Evolutionary conservation across 2,329 filamentous ascomycete species (phyloP), one percentile per base, ranked within the genome.

Genomic region (Penicillium sp.): DNA sequence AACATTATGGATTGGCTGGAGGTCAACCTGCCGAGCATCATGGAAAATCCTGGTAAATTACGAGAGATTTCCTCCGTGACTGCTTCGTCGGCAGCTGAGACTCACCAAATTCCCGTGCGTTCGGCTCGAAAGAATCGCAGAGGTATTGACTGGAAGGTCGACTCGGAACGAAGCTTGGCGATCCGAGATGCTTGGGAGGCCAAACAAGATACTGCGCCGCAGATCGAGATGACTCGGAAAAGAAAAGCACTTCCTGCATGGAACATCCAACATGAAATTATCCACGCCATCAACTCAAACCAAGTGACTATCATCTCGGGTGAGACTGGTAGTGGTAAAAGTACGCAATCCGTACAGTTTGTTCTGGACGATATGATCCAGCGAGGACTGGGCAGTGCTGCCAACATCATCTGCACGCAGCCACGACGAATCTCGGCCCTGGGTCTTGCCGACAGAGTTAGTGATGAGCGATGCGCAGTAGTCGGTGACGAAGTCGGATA

Each of bases 271-370:
- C 87, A 93, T 21, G 80, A 83, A 1, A 90, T 99, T 31, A 85
- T 97, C 10, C 74, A 84, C 21, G 89, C 90, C 0, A 90, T 99
- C 49, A 83, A 83, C 42, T 79, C 82, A 5, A 86, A 93, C 69
- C 89, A 97, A 73, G 92, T 99, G 50, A 96, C 91, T 0, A 97
- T 99, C 68, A 94, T 99, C 67, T 95, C 93, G 43, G 94, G 94
- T 65, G 94, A 97, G 77, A 99, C 94, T 4, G 94, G 94, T 53
- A 96, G 91, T 19, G 94, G 94, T 70, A 99, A 99, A 76, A 96
- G 91, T 49, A 97, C 94, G 0, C 94, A 99, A 73, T 94, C 91
- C 2, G 91, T 97, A 35, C 94, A 99, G 73, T 99, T 97, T 74
- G 83, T 99, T 43, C 81, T 99, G 1, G 94, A 99, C 68, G 91